These are phyloP conservation scores for Buxus sempervirens DNA, from an alignment of 164 flowering plant genomes.

Conservation along the genomic window DNA sequence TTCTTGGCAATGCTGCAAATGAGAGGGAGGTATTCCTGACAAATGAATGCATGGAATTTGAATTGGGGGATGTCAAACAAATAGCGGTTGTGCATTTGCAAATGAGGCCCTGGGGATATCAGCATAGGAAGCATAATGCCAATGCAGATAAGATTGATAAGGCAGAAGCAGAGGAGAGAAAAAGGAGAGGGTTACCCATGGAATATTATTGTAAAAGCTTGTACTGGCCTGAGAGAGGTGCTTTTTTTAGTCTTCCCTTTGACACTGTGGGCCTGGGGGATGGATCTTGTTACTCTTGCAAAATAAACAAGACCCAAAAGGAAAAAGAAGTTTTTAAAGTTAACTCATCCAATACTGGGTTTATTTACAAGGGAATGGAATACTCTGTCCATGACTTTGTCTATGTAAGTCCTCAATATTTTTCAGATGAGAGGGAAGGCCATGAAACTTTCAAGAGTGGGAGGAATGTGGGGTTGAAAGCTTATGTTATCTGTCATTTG, in stretches of 20 bases:
- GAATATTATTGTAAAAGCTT: constrained; percentile 87
- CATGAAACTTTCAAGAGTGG: constrained; percentile 64
- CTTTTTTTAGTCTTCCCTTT: constrained; percentile 55
- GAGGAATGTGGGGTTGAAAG: constrained; percentile 76
- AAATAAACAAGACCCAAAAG: constrained; percentile 31
- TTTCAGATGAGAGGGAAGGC: constrained; percentile 34
- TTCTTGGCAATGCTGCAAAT: constrained; percentile 78
- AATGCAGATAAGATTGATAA: constrained; percentile 44
- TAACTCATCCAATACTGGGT: constrained; percentile 38
- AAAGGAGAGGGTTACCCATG: constrained; percentile 60
- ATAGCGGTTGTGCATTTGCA: constrained; percentile 43
- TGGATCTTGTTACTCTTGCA: constrained; percentile 70
- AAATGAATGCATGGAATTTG: constrained; percentile 61
- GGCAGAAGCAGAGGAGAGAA: constrained; percentile 72
- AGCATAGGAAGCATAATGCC: constrained; percentile 64
- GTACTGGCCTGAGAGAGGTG: constrained; percentile 87
- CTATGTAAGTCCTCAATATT: constrained; percentile 51
- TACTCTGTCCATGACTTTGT: constrained; percentile 66
- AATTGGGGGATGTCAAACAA: constrained; percentile 52
- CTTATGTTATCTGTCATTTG: constrained; percentile 79
- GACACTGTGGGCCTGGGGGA: constrained; percentile 64
- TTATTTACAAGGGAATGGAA: constrained; percentile 45
- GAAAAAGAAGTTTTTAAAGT: constrained; percentile 37
- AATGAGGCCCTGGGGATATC: constrained; percentile 68
- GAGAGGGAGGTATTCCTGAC: constrained; percentile 86